Evolutionary conservation across 176 grass and related monocot species (phyloP).

Genomic region (Phoenix roebelenii): DNA sequence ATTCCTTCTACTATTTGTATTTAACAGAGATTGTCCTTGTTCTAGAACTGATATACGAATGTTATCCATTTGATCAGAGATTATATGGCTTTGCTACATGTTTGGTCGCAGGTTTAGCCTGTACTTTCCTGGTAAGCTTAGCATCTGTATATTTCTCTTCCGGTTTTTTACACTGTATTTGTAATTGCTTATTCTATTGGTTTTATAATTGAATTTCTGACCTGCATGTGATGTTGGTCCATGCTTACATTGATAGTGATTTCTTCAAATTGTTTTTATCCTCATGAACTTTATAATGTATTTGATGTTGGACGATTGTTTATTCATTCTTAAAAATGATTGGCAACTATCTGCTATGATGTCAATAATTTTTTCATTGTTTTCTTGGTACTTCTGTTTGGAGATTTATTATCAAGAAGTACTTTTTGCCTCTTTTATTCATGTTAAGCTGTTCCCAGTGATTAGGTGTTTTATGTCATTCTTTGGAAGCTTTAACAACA

Average conservation of each 20-base stretch:
- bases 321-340: too few species aligned
- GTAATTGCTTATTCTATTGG: too few species aligned
- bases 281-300: too few species aligned
- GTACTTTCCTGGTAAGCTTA: constrained; percentile 76
- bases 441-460: neutral
- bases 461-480: neutral
- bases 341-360: neutral
- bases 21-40: neutral
- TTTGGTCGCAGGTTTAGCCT: constrained; percentile 66
- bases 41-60: constrained; percentile 19
- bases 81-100: constrained; percentile 91
- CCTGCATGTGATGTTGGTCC: too few species aligned
- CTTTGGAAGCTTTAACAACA: neutral
- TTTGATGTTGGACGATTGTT: too few species aligned
- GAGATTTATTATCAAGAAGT: neutral
- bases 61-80: constrained; percentile 42
- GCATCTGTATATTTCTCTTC: too few species aligned
- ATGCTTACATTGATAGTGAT: too few species aligned
- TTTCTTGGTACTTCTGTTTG: neutral
- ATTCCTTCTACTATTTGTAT: neutral
- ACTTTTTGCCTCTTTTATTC: constrained; percentile 1
- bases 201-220: too few species aligned
- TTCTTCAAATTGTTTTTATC: too few species aligned
- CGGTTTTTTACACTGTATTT: too few species aligned
- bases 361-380: constrained; percentile 4